Conservation (phyloP, 139 green algal species). For the Micractinium conductrix region DNA sequence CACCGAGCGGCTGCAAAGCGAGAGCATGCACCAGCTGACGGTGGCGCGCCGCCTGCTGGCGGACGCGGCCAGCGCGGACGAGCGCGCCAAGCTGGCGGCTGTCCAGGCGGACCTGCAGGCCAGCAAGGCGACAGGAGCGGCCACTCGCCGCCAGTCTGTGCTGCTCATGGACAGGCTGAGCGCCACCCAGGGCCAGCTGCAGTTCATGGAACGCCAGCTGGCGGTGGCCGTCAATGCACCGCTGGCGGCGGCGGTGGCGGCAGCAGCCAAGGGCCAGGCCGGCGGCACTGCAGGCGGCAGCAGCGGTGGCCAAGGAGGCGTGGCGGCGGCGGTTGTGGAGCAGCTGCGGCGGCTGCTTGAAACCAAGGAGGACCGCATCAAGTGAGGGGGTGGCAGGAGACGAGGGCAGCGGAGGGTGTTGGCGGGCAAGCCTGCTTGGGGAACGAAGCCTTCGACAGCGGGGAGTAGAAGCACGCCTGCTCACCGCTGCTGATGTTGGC, state of each 20-base stretch:
- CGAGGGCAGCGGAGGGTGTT: too few species aligned
- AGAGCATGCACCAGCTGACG: conserved; percentile 46
- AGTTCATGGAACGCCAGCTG: conserved; percentile 24
- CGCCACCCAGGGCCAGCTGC: conserved; percentile 13
- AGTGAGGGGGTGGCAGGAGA: not conserved
- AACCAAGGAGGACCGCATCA: conserved; percentile 32
- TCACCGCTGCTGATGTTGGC: too few species aligned
- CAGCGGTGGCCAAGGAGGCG: not conserved
- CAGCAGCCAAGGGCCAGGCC: not conserved
- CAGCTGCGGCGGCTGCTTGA: conserved; percentile 21
- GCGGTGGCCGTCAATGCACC: conserved; percentile 1
- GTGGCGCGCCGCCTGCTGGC: conserved; percentile 50
- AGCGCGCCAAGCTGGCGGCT: conserved; percentile 19
- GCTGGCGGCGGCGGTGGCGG: not conserved
- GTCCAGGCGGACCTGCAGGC: conserved; percentile 6
- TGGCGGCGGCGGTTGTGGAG: not conserved
- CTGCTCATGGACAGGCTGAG: conserved; percentile 11
- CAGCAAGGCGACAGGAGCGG: not conserved
- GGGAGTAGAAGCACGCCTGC: not conserved
- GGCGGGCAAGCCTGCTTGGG: not conserved
- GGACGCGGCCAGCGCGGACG: conserved; percentile 30
- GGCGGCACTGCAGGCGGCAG: not conserved
- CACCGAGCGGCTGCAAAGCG: conserved; percentile 39
- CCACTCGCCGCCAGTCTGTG: not conserved
- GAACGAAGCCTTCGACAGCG: not conserved